Evolutionary conservation across 495 filamentous ascomycete genomes (phyloP).

Genomic region (Annulohypoxylon moriforme): DNA sequence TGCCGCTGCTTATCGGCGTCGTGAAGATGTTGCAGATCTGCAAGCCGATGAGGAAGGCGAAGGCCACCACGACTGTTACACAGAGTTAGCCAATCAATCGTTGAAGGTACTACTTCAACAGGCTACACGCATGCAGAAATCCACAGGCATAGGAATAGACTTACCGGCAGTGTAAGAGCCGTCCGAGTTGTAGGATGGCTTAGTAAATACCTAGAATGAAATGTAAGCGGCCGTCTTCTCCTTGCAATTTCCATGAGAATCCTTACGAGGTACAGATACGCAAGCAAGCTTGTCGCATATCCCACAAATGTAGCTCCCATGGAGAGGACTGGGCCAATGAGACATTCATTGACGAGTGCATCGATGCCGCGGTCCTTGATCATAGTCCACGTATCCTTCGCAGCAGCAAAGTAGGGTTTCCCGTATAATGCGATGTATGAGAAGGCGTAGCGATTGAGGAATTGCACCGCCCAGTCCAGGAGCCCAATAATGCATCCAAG

Average conservation of each 20-base stretch:
- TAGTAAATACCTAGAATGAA: slow-evolving; percentile 59
- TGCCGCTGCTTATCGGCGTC: slow-evolving; percentile 77
- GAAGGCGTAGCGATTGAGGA: slow-evolving; percentile 86
- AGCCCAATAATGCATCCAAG: slow-evolving; percentile 79
- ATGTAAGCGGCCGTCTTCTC: slow-evolving; percentile 16
- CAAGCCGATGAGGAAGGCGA: slow-evolving; percentile 70
- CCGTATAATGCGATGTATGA: slow-evolving; percentile 93
- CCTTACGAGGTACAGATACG: slow-evolving; percentile 85
- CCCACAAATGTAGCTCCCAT: slow-evolving; percentile 88
- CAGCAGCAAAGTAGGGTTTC: slow-evolving; percentile 83
- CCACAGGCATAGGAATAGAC: neutral
- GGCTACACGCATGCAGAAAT: neutral
- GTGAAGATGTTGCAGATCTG: slow-evolving; percentile 89
- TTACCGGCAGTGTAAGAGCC: slow-evolving; percentile 64
- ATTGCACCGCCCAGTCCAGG: slow-evolving; percentile 85
- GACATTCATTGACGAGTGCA: slow-evolving; percentile 87
- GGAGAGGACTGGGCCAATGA: slow-evolving; percentile 89
- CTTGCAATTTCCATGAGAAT: neutral
- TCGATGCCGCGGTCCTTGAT: slow-evolving; percentile 93
- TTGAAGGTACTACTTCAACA: neutral
- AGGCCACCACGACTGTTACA: slow-evolving; percentile 50
- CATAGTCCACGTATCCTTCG: slow-evolving; percentile 90
- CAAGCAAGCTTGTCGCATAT: slow-evolving; percentile 81
- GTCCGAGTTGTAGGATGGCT: slow-evolving; percentile 77
- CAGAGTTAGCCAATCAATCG: slow-evolving; percentile 10